Percentiles rank a stretch among this genome's conserved stretches.
Conservation (phyloP, 257 asterid genomes). For the Lycium ferocissimum region DNA sequence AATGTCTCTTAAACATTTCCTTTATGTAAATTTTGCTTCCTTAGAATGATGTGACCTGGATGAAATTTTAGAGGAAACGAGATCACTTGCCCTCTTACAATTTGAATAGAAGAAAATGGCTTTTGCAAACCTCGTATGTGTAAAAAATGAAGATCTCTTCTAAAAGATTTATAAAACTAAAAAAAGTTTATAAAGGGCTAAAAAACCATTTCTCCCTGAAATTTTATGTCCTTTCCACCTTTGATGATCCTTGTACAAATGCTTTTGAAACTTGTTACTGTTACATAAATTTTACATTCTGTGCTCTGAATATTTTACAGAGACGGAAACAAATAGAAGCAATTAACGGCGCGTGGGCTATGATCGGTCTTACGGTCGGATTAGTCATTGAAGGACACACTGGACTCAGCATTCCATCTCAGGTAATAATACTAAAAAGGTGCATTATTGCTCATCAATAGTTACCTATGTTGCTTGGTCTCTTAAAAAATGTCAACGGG, state of each 20-base stretch:
- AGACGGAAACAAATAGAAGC: slow-evolving; percentile 78
- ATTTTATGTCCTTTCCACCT: not conserved
- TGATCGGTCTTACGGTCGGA: slow-evolving; percentile 93
- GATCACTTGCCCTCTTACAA: too few species aligned
- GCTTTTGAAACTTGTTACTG: not conserved
- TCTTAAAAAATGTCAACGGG: not conserved
- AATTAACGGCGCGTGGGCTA: slow-evolving; percentile 95
- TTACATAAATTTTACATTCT: not conserved
- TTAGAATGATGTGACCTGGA: not conserved
- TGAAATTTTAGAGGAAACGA: too few species aligned
- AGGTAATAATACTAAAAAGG: slow-evolving; percentile 48
- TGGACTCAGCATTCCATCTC: slow-evolving; percentile 71
- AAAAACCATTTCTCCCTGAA: too few species aligned
- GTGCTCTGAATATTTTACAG: slow-evolving; percentile 40
- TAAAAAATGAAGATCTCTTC: too few species aligned
- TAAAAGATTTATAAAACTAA: too few species aligned
- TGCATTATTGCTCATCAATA: not conserved
- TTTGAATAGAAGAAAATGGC: too few species aligned
- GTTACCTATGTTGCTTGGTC: slow-evolving; percentile 1
- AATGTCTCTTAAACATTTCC: not conserved
- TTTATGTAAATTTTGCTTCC: not conserved
- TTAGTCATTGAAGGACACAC: slow-evolving; percentile 84
- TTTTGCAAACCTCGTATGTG: too few species aligned
- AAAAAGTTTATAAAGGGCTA: too few species aligned
- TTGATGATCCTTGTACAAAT: not conserved